Evolutionary conservation across 2,329 filamentous ascomycete species (phyloP).

Genomic region (Monosporascus sp.): DNA sequence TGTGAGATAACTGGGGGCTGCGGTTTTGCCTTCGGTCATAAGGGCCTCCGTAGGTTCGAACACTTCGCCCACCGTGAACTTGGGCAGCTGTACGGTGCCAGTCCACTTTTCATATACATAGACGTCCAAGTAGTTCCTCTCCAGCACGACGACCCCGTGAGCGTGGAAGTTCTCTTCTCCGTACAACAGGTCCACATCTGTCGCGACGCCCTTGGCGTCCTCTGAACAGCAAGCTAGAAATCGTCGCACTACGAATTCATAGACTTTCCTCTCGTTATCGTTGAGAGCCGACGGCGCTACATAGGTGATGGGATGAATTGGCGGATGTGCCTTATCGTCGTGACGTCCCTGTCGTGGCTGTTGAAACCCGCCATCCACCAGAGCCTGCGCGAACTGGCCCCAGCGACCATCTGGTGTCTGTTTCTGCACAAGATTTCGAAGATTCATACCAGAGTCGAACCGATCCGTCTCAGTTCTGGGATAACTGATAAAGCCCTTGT

Average conservation of each 20-base stretch:
- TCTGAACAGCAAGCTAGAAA: slow-evolving; percentile 96
- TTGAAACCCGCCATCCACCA: slow-evolving; percentile 71
- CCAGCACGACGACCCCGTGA: slow-evolving; percentile 77
- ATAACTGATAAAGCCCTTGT: slow-evolving; percentile 94
- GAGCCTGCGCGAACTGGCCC: slow-evolving; percentile 72
- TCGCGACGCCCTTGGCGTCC: slow-evolving; percentile 81
- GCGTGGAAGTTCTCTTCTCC: slow-evolving; percentile 78
- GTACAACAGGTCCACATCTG: slow-evolving; percentile 78
- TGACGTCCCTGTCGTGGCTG: slow-evolving; percentile 78
- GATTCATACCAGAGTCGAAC: slow-evolving; percentile 85
- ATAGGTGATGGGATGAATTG: slow-evolving; percentile 93
- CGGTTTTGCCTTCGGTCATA: slow-evolving; percentile 88
- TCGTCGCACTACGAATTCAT: slow-evolving; percentile 86
- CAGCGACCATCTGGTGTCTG: slow-evolving; percentile 72
- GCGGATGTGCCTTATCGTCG: slow-evolving; percentile 95
- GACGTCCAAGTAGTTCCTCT: slow-evolving; percentile 90
- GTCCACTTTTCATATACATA: slow-evolving; percentile 98
- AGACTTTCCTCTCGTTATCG: slow-evolving; percentile 69
- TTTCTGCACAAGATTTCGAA: slow-evolving; percentile 74
- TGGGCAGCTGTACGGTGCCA: slow-evolving; percentile 75
- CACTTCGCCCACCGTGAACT: slow-evolving; percentile 70
- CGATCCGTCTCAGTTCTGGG: slow-evolving; percentile 95
- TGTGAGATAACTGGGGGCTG: slow-evolving; percentile 78
- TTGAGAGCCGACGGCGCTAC: slow-evolving; percentile 60
- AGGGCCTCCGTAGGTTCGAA: slow-evolving; percentile 87